phyloP scores from a whole-genome alignment of 2,329 filamentous ascomycete species.

The Chaetomium strumarium region DNA sequence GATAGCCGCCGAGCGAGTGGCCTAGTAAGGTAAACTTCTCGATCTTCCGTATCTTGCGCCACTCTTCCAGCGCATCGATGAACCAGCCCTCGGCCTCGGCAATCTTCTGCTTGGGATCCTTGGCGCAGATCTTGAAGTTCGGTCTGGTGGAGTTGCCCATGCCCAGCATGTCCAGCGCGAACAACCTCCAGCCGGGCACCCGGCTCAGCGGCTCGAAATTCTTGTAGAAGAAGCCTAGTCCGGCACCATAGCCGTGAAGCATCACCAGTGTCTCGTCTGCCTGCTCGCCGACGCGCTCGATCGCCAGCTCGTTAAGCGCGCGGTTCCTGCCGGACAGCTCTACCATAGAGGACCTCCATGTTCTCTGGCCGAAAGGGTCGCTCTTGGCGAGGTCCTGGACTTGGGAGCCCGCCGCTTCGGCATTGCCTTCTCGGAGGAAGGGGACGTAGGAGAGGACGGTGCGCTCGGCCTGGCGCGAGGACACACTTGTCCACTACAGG shows the following conservation, averaged over 20 bases:
- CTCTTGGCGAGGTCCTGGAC: slow-evolving; percentile 41
- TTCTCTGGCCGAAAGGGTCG: slow-evolving; percentile 75
- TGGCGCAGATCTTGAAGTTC: slow-evolving; percentile 76
- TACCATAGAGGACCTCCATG: slow-evolving; percentile 84
- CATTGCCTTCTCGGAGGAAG: slow-evolving; percentile 68
- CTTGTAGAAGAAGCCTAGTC: slow-evolving; percentile 96
- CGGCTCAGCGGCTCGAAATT: slow-evolving; percentile 89
- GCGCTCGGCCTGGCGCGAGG: slow-evolving; percentile 78
- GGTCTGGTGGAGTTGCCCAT: slow-evolving; percentile 89
- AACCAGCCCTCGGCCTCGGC: slow-evolving; percentile 93
- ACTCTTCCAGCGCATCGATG: slow-evolving; percentile 91
- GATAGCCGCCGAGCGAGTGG: slow-evolving; percentile 90
- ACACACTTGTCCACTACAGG: slow-evolving; percentile 73
- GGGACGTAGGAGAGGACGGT: slow-evolving; percentile 82
- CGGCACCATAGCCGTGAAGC: slow-evolving; percentile 93
- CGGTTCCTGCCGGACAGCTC: slow-evolving; percentile 78
- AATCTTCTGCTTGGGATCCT: slow-evolving; percentile 75
- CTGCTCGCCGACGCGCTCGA: slow-evolving; percentile 75
- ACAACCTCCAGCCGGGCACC: slow-evolving; percentile 76
- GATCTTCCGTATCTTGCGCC: slow-evolving; percentile 81
- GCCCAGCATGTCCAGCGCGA: slow-evolving; percentile 88
- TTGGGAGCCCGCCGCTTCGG: slow-evolving; percentile 31
- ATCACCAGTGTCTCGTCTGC: slow-evolving; percentile 86
- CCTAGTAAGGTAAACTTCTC: slow-evolving; percentile 91
- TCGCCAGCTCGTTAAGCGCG: slow-evolving; percentile 85